A percentile compares a stretch with the other conserved stretches of the same genome.
Conservation (phyloP, 257 asterid species). For the Nicotiana noctiflora region DNA sequence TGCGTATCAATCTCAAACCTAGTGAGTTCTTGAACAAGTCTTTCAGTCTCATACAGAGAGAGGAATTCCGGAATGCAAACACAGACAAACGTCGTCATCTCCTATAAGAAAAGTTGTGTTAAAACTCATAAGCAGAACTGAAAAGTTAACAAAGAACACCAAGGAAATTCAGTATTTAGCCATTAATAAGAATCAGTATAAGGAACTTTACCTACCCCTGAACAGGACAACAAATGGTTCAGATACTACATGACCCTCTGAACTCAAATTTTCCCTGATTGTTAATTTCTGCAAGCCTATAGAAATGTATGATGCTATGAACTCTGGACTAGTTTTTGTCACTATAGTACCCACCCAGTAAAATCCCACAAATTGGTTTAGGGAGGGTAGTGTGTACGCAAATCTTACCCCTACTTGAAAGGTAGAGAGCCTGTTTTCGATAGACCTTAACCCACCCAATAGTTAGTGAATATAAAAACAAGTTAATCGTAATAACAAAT, state of each 20-base stretch:
- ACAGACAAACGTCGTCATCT: constrained; percentile 82
- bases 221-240: too few species aligned
- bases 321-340: too few species aligned
- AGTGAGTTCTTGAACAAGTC: constrained; percentile 92
- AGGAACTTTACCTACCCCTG: neutral
- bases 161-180: neutral
- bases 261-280: too few species aligned
- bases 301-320: too few species aligned
- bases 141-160: neutral
- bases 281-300: too few species aligned
- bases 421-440: too few species aligned
- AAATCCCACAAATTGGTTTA: too few species aligned
- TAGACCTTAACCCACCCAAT: too few species aligned
- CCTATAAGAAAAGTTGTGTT: constrained; percentile 38
- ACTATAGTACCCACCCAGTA: too few species aligned
- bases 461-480: neutral
- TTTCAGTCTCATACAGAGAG: constrained; percentile 89
- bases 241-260: too few species aligned
- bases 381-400: too few species aligned
- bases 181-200: neutral
- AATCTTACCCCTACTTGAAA: too few species aligned
- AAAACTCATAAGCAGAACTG: neutral
- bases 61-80: constrained; percentile 98
- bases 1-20: constrained; percentile 96
- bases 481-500: neutral